Evolutionary conservation across 345 rosid species (phyloP).

Genomic region (Brassica rapa): DNA sequence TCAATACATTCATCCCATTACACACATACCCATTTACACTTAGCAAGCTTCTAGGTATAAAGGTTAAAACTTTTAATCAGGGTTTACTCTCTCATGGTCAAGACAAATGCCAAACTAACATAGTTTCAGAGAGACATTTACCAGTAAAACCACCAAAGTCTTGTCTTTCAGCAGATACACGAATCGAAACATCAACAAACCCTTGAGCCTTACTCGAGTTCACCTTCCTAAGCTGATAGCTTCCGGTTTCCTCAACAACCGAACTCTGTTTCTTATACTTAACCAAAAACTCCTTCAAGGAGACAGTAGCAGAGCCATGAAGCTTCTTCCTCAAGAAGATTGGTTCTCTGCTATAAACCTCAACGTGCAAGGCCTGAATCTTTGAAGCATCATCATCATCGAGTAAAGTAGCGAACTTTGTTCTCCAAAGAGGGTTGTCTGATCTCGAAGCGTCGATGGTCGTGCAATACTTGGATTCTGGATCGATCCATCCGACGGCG

Average conservation of each 20-base stretch:
- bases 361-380: conserved; percentile 50
- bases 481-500: conserved; percentile 91
- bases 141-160: conserved; percentile 47
- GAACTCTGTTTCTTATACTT: conserved; percentile 48
- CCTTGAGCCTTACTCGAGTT: conserved; percentile 72
- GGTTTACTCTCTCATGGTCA: not conserved
- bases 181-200: conserved; percentile 75
- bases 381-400: conserved; percentile 36
- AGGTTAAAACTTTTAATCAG: conserved; percentile 6
- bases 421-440: conserved; percentile 75
- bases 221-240: conserved; percentile 75
- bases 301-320: conserved; percentile 70
- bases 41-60: not conserved
- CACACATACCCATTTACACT: not conserved
- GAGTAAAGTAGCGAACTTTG: conserved; percentile 64
- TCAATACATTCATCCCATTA: not conserved
- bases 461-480: conserved; percentile 82
- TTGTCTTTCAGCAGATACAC: conserved; percentile 53
- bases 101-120: not conserved
- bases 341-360: conserved; percentile 85
- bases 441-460: conserved; percentile 69
- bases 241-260: conserved; percentile 58
- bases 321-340: conserved; percentile 79
- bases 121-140: conserved; percentile 24
- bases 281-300: conserved; percentile 63